phyloP scores from a whole-genome alignment of 495 filamentous ascomycete species.

The Aspergillus hancockii region DNA sequence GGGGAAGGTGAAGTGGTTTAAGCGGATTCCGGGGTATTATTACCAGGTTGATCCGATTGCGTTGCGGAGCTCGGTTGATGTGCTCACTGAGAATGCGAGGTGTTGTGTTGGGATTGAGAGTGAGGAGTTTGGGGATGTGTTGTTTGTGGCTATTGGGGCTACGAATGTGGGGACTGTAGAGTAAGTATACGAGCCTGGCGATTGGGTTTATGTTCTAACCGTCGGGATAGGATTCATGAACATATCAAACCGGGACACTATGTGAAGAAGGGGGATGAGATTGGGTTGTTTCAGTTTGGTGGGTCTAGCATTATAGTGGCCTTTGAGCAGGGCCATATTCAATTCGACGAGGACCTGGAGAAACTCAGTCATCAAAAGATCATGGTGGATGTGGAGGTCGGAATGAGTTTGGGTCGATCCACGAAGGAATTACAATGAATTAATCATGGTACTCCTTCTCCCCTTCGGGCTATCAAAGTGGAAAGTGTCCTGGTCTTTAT shows the following conservation, averaged over 20 bases:
- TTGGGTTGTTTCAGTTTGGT: slow-evolving; percentile 44
- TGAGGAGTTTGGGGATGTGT: slow-evolving; percentile 32
- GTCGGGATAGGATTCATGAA: slow-evolving; percentile 25
- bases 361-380: slow-evolving; percentile 20
- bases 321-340: slow-evolving; percentile 38
- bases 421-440: not conserved
- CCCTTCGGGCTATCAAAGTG: no score
- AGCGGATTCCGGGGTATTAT: slow-evolving; percentile 33
- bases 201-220: not conserved
- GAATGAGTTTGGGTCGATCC: slow-evolving; percentile 29
- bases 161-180: slow-evolving; percentile 31
- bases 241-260: slow-evolving; percentile 38
- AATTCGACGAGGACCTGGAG: slow-evolving; percentile 41
- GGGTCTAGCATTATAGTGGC: slow-evolving; percentile 44
- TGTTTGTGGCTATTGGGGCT: slow-evolving; percentile 34
- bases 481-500: no score
- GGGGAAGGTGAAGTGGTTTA: slow-evolving; percentile 32
- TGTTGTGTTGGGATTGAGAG: slow-evolving; percentile 27
- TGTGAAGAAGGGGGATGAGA: slow-evolving; percentile 45
- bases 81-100: slow-evolving; percentile 27
- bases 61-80: slow-evolving; percentile 24
- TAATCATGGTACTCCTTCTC: no score
- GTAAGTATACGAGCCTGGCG: slow-evolving; percentile 15
- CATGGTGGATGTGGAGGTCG: slow-evolving; percentile 32
- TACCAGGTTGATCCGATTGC: slow-evolving; percentile 43